Percentiles rank a stretch among this genome's conserved stretches.
Conservation (phyloP, 2,329 filamentous ascomycete species). For the Colletotrichum paranaense region DNA sequence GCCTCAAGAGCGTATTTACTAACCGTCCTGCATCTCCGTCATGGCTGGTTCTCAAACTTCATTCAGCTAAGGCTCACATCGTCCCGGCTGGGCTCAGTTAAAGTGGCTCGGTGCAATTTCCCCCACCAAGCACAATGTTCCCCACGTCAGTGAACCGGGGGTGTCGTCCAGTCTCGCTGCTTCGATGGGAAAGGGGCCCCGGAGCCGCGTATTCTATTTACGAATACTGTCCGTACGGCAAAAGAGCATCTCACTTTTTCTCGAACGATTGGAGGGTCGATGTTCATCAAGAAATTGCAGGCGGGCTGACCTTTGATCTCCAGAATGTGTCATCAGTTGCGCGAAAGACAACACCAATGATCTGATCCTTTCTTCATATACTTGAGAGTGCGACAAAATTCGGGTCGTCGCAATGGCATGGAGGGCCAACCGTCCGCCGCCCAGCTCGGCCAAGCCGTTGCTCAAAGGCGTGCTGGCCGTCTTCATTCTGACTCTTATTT, state of each 20-base stretch:
- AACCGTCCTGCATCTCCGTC: background rate
- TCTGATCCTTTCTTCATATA: background rate
- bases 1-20: background rate
- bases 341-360: background rate
- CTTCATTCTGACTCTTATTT: constrained; percentile 23
- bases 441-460: constrained; percentile 23
- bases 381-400: background rate
- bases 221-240: constrained; percentile 8
- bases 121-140: constrained; percentile 21
- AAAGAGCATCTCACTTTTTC: background rate
- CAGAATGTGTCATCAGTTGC: constrained; percentile 15
- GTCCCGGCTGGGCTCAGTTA: background rate
- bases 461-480: constrained; percentile 24
- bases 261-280: background rate
- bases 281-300: background rate
- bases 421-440: constrained; percentile 20
- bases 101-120: constrained; percentile 30
- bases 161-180: constrained; percentile 5
- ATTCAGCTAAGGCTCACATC: constrained; percentile 7
- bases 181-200: constrained; percentile 25
- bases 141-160: constrained; percentile 30
- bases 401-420: constrained; percentile 22
- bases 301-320: background rate
- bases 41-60: background rate
- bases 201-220: constrained; percentile 22